Base-by-base conservation (phyloP, 2,329 filamentous ascomycete species). In the Penicillium capsulatum region DNA sequence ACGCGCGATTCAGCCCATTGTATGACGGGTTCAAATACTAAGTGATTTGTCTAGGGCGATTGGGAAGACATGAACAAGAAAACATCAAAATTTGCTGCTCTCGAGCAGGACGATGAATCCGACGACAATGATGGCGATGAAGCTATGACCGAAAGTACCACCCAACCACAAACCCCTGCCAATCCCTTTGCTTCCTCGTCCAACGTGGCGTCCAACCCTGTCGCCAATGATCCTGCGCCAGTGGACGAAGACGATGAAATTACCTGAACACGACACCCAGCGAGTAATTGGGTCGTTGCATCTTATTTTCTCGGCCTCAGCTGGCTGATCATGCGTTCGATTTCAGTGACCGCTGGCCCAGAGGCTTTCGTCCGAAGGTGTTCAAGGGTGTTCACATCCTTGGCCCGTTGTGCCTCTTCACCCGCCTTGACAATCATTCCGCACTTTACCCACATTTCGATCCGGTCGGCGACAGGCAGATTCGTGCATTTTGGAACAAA, bases 401-500 rank as follows among this genome's bases (percentile, higher is more conserved):
- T 94, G 44, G 78, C 75, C 68, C 82, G 87, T 44, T 89, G 76
- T 3, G 92, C 91, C 69, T 97, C 92, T 67, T 97, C 90, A 3
- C 85, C 92, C 2, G 92, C 92, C 67, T 87, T 89, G 17, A 84
- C 77, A 31, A 88, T 73, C 81, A 95, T 79, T 13, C 91, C 91
- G 64, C 92, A 97, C 68, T 95, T 95, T 55, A 94, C 82, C 77
- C 90, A 98, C 91, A 98, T 96, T 51, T 84, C 79, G 39, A 95
- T 83, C 3, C 83, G 73, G 54, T 89, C 84, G 2, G 79, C 75
- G 1, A 77, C 72, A 31, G 81, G 76, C 32, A 94, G 63, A 39
- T 74, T 73, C 11, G 82, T 83, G 69, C 90, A 96, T 66, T 97
- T 97, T 2, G 87, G 81, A 36, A 97, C 81, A 65, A 96, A 97